Base-by-base conservation (phyloP, 202 grass and related monocot species). In the Saccharum hybrid region DNA sequence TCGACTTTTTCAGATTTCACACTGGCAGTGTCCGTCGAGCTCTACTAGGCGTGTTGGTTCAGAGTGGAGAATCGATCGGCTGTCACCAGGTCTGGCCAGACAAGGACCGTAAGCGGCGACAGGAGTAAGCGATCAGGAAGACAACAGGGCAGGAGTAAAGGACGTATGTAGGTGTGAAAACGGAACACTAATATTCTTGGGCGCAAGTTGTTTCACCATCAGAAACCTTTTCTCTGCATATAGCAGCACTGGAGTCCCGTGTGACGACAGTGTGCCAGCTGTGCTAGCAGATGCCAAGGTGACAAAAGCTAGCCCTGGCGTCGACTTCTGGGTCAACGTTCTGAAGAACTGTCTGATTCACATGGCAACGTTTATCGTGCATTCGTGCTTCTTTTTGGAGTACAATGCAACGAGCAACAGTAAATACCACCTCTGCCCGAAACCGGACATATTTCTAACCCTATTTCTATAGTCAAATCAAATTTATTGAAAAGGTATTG, bases 321-420 rank as follows among this genome's bases (percentile, higher is more conserved):
- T 74, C 39, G 80, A 73, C 70, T 41, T 42, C 7, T 1, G 9
- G 5, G 81, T 52, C 81, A 54, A 82, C 11, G 10, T 39, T 28
- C 33, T 34, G 10, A 43, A 16, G 2, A 31, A n/a, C 40, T 73
- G 81, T 39, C 28, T 42, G 57, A 10, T 45, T 82, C 80, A 74
- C 57, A 85, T 63, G 15, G 2, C 36, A 61, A 43, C 28, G 28
- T 28, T 28, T 46, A 14, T 9, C 6, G 6, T 30, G 22, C 42
- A 45, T 23, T 10, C 11, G n/a, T 26, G n/a, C 4, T 1, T 16
- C 28, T 56, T 69, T 68, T 59, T 1, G n/a, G n/a, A n/a, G 71
- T 51, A 1, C 36, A 7, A 16, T 31, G 48, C 5, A 52, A 7
- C 31, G 33, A 33, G 33, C 33, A 33, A 33, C 33, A 33, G 33